A percentile compares a stretch with the other conserved stretches of the same genome.
Conservation (phyloP, 1,284 basidiomycete species). For the Cerioporus squamosus region DNA sequence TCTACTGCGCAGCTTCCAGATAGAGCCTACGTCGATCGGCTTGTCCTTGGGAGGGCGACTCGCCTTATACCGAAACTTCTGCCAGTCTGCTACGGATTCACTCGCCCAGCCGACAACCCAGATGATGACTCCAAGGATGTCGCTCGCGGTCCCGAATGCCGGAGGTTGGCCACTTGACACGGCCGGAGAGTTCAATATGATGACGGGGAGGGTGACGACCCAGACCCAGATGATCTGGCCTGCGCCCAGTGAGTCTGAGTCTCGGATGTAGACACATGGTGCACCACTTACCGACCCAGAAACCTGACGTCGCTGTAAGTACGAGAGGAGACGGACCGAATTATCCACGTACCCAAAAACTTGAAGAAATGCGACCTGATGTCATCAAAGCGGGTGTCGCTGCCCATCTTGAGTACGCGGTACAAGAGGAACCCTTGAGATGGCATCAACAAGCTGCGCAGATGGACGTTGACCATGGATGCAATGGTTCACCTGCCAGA, state of each 20-base stretch:
- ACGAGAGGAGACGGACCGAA: not conserved
- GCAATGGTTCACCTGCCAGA: constrained; percentile 45
- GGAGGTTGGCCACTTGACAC: constrained; percentile 55
- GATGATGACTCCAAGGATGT: constrained; percentile 72
- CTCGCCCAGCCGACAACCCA: constrained; percentile 66
- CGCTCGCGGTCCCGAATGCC: constrained; percentile 64
- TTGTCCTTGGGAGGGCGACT: constrained; percentile 55
- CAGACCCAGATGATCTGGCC: constrained; percentile 61
- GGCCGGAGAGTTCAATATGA: constrained; percentile 70
- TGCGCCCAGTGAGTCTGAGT: constrained; percentile 25
- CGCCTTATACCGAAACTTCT: constrained; percentile 69
- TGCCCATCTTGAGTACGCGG: constrained; percentile 69
- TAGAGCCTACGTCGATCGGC: constrained; percentile 47
- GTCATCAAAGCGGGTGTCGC: constrained; percentile 69
- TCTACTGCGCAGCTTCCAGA: too few relatives aligned
- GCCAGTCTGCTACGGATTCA: constrained; percentile 65
- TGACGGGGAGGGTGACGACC: constrained; percentile 68
- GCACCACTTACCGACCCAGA: constrained; percentile 50
- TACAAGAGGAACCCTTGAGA: constrained; percentile 63
- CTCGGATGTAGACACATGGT: constrained; percentile 4
- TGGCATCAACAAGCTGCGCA: too few relatives aligned
- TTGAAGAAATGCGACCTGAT: constrained; percentile 71
- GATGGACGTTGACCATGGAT: not conserved
- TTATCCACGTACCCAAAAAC: constrained; percentile 54
- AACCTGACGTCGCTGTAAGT: constrained; percentile 35